Evolutionary conservation across 179 eudicot species (phyloP), one percentile per base, ranked within the genome.

Genomic region (Actinidia arguta): DNA sequence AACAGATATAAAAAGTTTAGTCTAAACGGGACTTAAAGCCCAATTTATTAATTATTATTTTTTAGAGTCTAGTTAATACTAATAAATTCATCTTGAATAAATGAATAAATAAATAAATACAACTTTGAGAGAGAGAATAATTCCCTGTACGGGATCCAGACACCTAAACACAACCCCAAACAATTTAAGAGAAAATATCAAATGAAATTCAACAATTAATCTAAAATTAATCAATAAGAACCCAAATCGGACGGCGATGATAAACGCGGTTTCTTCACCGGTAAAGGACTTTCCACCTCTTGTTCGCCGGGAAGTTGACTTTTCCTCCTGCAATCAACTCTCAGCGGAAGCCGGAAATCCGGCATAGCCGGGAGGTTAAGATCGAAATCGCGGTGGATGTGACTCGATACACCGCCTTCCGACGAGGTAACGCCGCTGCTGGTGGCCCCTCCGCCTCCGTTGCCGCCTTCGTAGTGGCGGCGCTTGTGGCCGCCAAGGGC

Each of bases 401-500:
- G 83, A 4, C 81, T 76, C 36, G 86, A 78, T 6, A 84, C 85
- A 5, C 78, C 82, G 16, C 88, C 87, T 17, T 77, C 88, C 6
- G 90, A 86, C 24, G 87, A 69, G 54, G 87, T 78, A 48, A 83
- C 47, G 13, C 72, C 73, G 61, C 82, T 59, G 70, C 73, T 46
- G 75, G 76, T 66, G 25, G 11, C 42, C 27, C 7, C 8, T 0
- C 14, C 39, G 27, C 52, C 78, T 42, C 76, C 54, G 69, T 18
- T 42, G 75, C 86, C 82, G 24, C 94, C 93, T 10, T 93, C 94
- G 58, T 93, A 93, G 89, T 93, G 96, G 76, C 92, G 86, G 24
- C 96, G 87, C 84, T 90, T 90, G 89, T 93, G 96, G 44, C 96
- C 96, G 51, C 96, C 96, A 16, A 93, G 85, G 44, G 96, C 96